Evolutionary conservation across 2,329 filamentous ascomycete species (phyloP).

Genomic region (Coniochaeta prunicola): DNA sequence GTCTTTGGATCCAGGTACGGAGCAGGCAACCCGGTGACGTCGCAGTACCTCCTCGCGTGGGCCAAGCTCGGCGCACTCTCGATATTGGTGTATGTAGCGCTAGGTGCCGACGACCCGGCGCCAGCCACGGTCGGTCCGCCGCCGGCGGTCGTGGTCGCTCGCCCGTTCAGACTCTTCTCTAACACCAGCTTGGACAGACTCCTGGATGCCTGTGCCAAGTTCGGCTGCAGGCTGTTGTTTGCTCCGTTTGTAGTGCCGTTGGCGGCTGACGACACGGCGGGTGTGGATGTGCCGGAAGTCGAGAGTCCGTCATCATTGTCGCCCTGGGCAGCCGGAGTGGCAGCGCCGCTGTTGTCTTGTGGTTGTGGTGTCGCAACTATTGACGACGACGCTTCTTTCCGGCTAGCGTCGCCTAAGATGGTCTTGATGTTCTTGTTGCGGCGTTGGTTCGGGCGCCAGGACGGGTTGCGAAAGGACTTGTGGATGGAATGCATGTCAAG

Average conservation of each 20-base stretch:
- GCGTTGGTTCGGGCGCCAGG: conserved; percentile 88
- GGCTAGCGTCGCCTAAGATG: conserved; percentile 80
- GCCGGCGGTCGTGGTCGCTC: conserved; percentile 29
- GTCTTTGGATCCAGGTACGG: conserved; percentile 95
- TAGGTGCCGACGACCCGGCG: conserved; percentile 46
- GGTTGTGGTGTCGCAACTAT: conserved; percentile 66
- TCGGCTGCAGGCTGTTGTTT: conserved; percentile 42
- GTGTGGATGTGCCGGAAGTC: conserved; percentile 52
- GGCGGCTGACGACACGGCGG: conserved; percentile 37
- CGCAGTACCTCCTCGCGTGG: conserved; percentile 85
- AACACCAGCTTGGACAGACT: conserved; percentile 82
- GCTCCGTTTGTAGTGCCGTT: conserved; percentile 16
- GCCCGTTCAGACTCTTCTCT: conserved; percentile 59
- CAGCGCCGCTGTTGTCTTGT: conserved; percentile 60
- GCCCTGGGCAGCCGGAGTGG: conserved; percentile 47
- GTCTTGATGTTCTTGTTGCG: conserved; percentile 99
- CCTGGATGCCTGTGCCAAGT: conserved; percentile 83
- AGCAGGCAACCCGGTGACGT: conserved; percentile 87
- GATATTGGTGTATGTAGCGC: conserved; percentile 90
- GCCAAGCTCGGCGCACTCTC: conserved; percentile 81
- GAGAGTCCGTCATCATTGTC: conserved; percentile 42
- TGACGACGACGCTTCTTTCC: conserved; percentile 64
- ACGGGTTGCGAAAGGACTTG: conserved; percentile 83
- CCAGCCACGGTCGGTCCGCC: conserved; percentile 20
- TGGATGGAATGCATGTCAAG: conserved; percentile 83